A percentile compares a stretch with the other conserved stretches of the same genome.
These are phyloP conservation scores for Globisporangium perplexum DNA, from an alignment of 352 stramenopile genomes.

Conservation along the genomic window DNA sequence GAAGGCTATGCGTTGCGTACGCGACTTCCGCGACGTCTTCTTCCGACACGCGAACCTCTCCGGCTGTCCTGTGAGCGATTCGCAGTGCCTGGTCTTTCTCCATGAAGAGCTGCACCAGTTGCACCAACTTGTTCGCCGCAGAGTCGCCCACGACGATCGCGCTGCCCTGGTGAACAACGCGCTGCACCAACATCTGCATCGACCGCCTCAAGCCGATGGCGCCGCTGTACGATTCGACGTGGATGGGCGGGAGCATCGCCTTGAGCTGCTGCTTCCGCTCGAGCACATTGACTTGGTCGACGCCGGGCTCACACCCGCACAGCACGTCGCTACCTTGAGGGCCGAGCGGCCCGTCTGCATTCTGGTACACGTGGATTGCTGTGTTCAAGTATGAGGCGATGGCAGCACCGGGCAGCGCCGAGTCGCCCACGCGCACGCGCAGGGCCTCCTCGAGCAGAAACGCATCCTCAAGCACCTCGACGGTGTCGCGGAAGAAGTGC, in stretches of 20 bases:
- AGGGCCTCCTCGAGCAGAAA: conserved; percentile 48
- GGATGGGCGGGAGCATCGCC: conserved; percentile 37
- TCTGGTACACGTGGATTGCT: conserved; percentile 58
- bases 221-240: conserved; percentile 30
- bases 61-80: conserved; percentile 1
- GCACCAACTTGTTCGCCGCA: conserved; percentile 28
- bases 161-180: conserved; percentile 25
- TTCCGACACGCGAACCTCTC: conserved; percentile 14
- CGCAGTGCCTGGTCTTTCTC: conserved; percentile 26
- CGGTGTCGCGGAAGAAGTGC: conserved; percentile 60
- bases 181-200: conserved; percentile 24
- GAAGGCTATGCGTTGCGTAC: conserved; percentile 24
- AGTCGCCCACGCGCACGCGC: conserved; percentile 21
- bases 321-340: conserved; percentile 23
- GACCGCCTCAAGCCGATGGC: conserved; percentile 31
- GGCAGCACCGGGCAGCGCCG: conserved; percentile 15
- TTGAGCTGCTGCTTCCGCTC: conserved; percentile 42
- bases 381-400: conserved; percentile 53
- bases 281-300: conserved; percentile 17
- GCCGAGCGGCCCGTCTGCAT: conserved; percentile 43
- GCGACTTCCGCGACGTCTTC: conserved; percentile 20
- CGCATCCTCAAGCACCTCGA: conserved; percentile 47
- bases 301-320: conserved; percentile 42
- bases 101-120: conserved; percentile 32
- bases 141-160: conserved; percentile 25